Conservation (phyloP, 148 eudicot species). For the Rhododendron henanense region DNA sequence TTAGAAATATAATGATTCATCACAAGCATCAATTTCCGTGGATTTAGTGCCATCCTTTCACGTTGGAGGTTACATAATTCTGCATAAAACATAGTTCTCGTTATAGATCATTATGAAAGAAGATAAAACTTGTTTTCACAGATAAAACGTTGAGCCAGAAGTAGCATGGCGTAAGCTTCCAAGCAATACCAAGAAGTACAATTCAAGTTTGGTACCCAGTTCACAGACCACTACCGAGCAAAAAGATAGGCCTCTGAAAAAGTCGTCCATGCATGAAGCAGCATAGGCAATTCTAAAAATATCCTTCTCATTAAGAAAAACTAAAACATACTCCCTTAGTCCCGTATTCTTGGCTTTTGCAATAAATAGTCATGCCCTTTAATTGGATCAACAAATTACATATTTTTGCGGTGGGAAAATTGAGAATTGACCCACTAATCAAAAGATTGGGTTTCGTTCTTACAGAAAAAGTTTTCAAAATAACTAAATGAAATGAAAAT, state of each 20-base stretch:
- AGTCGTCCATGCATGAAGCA: background rate
- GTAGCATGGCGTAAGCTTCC: background rate
- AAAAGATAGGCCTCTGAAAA: background rate
- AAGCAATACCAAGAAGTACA: background rate
- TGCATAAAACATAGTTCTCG: conserved; percentile 24
- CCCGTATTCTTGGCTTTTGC: background rate
- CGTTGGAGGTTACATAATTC: conserved; percentile 51
- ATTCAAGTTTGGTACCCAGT: background rate
- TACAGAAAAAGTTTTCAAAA: background rate
- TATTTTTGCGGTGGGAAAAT: no score
- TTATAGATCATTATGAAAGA: background rate
- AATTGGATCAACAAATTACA: background rate
- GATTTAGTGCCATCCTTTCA: conserved; percentile 51
- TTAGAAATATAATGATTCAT: conserved; percentile 61
- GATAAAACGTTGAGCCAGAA: background rate
- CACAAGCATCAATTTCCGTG: conserved; percentile 64
- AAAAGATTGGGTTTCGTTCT: background rate
- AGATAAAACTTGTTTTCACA: background rate
- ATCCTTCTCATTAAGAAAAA: background rate
- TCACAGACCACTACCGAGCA: background rate
- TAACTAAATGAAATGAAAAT: background rate
- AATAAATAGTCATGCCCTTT: background rate
- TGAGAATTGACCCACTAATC: background rate
- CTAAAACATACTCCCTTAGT: background rate
- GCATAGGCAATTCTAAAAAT: background rate